These are phyloP conservation scores for Neurospora discreta DNA, from an alignment of 495 filamentous ascomycete genomes.

Conservation along the genomic window DNA sequence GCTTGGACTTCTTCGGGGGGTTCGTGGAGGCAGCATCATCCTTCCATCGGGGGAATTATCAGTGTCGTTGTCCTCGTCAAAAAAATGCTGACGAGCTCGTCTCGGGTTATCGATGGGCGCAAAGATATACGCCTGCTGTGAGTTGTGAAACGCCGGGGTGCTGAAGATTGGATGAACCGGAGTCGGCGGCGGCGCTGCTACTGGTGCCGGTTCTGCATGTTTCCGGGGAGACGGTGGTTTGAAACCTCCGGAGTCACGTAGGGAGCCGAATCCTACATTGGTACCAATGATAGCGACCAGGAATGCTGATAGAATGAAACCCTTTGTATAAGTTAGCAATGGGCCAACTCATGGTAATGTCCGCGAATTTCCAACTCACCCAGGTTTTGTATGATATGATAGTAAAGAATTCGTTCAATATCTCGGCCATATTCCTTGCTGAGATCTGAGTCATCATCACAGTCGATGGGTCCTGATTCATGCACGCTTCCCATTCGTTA, in stretches of 20 bases:
- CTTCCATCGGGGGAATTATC: conserved; percentile 26
- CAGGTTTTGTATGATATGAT: conserved; percentile 41
- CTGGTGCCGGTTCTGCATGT: conserved; percentile 5
- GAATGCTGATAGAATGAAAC: conserved; percentile 43
- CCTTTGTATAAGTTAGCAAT: conserved; percentile 23
- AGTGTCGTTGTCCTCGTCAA: conserved; percentile 31
- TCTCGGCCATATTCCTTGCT: conserved; percentile 32
- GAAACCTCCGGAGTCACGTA: conserved; percentile 13
- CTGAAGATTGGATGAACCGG: conserved; percentile 21
- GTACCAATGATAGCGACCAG: conserved; percentile 44
- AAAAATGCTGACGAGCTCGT: conserved; percentile 20
- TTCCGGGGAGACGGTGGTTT: not conserved
- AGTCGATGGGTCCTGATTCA: conserved; percentile 47
- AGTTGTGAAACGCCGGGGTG: conserved; percentile 13
- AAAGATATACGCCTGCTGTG: conserved; percentile 31
- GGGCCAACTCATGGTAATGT: not conserved
- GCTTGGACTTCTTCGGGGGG: conserved; percentile 32
- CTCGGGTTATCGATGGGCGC: conserved; percentile 34
- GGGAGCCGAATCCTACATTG: conserved; percentile 42
- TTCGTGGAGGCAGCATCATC: conserved; percentile 28
- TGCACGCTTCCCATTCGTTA: conserved; percentile 72
- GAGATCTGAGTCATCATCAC: conserved; percentile 31
- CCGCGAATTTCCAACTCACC: conserved; percentile 49
- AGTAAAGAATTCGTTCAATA: conserved; percentile 37
- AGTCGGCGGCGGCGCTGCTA: conserved; percentile 7